phyloP scores from a whole-genome alignment of 768 basidiomycete species.

The Naematelia encephala region DNA sequence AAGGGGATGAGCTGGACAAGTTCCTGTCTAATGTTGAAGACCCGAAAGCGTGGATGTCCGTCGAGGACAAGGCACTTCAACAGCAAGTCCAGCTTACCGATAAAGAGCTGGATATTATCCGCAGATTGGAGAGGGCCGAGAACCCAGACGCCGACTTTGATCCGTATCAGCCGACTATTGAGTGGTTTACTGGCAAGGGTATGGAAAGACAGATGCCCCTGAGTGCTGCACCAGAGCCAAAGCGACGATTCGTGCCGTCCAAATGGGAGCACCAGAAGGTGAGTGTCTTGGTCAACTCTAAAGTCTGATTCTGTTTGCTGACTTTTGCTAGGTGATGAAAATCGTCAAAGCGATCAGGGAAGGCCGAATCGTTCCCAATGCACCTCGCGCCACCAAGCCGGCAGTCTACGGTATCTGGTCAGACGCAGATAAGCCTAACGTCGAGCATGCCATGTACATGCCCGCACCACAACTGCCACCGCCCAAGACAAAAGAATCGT shows the following conservation, averaged over 20 bases:
- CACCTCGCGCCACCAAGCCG: slow-evolving; percentile 67
- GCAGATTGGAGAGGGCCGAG: slow-evolving; percentile 81
- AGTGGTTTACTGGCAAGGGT: slow-evolving; percentile 96
- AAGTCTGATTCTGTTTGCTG: not conserved
- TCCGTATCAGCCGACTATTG: slow-evolving; percentile 87
- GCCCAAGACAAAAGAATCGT: slow-evolving; percentile 92
- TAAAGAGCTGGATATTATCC: slow-evolving; percentile 93
- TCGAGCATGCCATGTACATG: slow-evolving; percentile 79
- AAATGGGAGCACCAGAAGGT: slow-evolving; percentile 99
- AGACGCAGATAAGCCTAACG: slow-evolving; percentile 57
- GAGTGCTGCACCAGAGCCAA: slow-evolving; percentile 86
- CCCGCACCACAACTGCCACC: slow-evolving; percentile 87
- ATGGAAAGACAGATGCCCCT: slow-evolving; percentile 94
- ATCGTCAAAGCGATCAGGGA: slow-evolving; percentile 96
- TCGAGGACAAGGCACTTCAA: slow-evolving; percentile 82
- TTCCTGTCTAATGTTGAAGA: slow-evolving; percentile 93
- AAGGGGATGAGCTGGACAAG: slow-evolving; percentile 94
- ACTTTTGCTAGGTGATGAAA: slow-evolving; percentile 81
- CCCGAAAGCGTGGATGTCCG: slow-evolving; percentile 85
- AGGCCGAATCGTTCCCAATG: slow-evolving; percentile 87
- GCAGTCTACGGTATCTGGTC: slow-evolving; percentile 86
- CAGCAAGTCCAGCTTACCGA: slow-evolving; percentile 78
- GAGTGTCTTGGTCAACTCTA: slow-evolving; percentile 12
- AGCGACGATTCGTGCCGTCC: slow-evolving; percentile 91
- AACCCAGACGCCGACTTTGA: slow-evolving; percentile 86